Evolutionary conservation across 495 filamentous ascomycete species (phyloP).

Genomic region (Trichoderma gamsii): DNA sequence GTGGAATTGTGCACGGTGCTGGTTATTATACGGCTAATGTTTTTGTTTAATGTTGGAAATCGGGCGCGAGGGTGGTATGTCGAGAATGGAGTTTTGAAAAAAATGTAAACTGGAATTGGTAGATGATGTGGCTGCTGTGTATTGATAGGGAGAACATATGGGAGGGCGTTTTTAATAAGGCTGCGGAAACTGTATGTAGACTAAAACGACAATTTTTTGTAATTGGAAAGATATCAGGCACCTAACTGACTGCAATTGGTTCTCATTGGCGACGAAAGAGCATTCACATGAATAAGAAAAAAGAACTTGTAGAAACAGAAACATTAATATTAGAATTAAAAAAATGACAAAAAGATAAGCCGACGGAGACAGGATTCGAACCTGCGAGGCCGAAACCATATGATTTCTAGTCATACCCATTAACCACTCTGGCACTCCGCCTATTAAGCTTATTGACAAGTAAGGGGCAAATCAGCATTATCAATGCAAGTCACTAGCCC

Average conservation of each 20-base stretch:
- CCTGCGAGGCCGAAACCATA: slow-evolving; percentile 13
- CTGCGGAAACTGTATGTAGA: background rate
- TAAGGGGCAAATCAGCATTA: background rate
- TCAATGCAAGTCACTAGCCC: background rate
- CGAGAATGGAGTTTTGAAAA: background rate
- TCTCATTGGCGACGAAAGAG: too few species aligned
- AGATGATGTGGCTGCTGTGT: too few species aligned
- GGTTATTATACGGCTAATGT: background rate
- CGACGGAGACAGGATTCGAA: slow-evolving; percentile 14
- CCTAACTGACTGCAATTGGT: too few species aligned
- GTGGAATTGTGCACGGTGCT: background rate
- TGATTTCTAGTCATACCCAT: slow-evolving; percentile 15
- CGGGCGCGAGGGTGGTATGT: background rate
- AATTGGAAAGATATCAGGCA: background rate
- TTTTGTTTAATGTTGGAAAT: background rate
- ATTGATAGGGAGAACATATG: too few species aligned
- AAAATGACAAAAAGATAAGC: background rate
- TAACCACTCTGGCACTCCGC: slow-evolving; percentile 13
- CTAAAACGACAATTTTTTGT: background rate
- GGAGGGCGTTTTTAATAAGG: too few species aligned
- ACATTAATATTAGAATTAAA: background rate
- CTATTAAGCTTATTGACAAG: background rate
- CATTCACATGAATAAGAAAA: background rate
- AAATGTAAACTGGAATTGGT: background rate
- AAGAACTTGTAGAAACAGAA: background rate